A percentile compares a stretch with the other conserved stretches of the same genome.
Evolutionary conservation across 2,329 filamentous ascomycete genomes (phyloP).

Genomic region (Cladophialophora bantiana): DNA sequence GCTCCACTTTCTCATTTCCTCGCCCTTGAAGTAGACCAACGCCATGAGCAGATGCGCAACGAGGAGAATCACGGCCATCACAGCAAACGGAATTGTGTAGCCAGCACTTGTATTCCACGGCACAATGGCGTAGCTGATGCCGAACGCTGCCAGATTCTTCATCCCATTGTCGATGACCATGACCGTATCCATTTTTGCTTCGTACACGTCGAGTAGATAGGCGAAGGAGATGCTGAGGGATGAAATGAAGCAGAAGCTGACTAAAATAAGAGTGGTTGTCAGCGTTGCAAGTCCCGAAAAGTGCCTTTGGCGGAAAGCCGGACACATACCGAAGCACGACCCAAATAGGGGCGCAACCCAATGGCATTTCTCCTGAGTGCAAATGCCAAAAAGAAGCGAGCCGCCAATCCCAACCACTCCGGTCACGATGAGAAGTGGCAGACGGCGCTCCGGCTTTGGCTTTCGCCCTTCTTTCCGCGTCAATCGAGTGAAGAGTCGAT

Average conservation of each 20-base stretch:
- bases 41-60: slow-evolving; percentile 28
- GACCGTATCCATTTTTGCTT: slow-evolving; percentile 27
- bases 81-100: slow-evolving; percentile 26
- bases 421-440: slow-evolving; percentile 24
- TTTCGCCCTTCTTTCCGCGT: slow-evolving; percentile 11
- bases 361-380: slow-evolving; percentile 27
- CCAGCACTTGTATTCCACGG: slow-evolving; percentile 30
- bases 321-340: slow-evolving; percentile 21
- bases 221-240: slow-evolving; percentile 27
- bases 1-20: slow-evolving; percentile 23
- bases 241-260: slow-evolving; percentile 27
- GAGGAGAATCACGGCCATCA: slow-evolving; percentile 25
- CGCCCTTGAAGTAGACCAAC: slow-evolving; percentile 19
- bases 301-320: background rate
- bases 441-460: slow-evolving; percentile 27
- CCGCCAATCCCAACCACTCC: slow-evolving; percentile 25
- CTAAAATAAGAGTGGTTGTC: slow-evolving; percentile 5
- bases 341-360: slow-evolving; percentile 29
- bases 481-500: slow-evolving; percentile 21
- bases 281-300: background rate
- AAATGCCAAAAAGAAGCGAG: slow-evolving; percentile 26
- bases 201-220: slow-evolving; percentile 29
- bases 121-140: slow-evolving; percentile 29
- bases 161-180: slow-evolving; percentile 32
- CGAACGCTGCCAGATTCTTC: slow-evolving; percentile 30